Conservation (phyloP, 1,139 yeast species). For the Lodderomyces metapsilosis region DNA sequence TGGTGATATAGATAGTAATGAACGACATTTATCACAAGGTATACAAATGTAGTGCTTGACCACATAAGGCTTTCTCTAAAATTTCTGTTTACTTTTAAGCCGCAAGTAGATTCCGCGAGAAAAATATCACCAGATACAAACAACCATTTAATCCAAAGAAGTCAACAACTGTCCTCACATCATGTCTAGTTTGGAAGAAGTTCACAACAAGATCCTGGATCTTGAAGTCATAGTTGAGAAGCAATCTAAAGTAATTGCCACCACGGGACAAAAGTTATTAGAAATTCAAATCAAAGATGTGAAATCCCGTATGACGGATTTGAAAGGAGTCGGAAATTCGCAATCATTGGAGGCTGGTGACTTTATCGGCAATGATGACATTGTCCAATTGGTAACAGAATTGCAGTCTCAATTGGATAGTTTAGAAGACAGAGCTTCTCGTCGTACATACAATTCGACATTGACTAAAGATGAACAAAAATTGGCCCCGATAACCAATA, state of each 20-base stretch:
- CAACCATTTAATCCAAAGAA: neutral
- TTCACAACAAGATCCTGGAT: constrained; percentile 30
- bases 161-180: neutral
- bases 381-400: constrained; percentile 83
- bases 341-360: constrained; percentile 51
- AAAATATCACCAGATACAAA: too few relatives aligned
- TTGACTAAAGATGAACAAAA: constrained; percentile 17
- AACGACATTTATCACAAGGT: too few relatives aligned
- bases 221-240: constrained; percentile 50
- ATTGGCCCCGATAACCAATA: constrained; percentile 43
- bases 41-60: too few relatives aligned
- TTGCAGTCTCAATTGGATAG: constrained; percentile 80
- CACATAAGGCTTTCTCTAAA: too few relatives aligned
- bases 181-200: constrained; percentile 3
- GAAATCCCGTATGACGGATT: constrained; percentile 34
- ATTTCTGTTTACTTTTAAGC: too few relatives aligned
- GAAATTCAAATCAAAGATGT: constrained; percentile 60
- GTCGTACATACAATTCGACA: constrained; percentile 42
- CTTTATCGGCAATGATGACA: constrained; percentile 75
- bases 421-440: constrained; percentile 63
- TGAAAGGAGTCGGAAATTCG: constrained; percentile 20
- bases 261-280: constrained; percentile 77
- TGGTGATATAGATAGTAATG: too few relatives aligned
- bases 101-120: too few relatives aligned
- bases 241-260: constrained; percentile 40